Evolutionary conservation across 495 filamentous ascomycete genomes (phyloP), one percentile per base, ranked within the genome.

Genomic region (Articulospora tetracladia): DNA sequence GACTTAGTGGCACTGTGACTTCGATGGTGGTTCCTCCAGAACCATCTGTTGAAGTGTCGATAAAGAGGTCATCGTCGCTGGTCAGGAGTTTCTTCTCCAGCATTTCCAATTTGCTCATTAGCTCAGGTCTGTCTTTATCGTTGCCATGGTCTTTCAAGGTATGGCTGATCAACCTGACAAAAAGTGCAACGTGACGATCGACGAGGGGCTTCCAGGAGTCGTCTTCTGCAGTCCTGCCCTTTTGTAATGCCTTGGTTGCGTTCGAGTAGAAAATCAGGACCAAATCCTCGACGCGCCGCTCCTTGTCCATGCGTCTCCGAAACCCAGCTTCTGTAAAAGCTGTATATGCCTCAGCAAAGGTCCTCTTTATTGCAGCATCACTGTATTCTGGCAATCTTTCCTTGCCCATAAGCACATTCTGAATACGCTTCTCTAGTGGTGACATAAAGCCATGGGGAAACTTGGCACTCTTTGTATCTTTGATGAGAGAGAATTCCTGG

Each of bases 101-200:
- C 3, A 87, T 92, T 32, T 82, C 78, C 61, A 99, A 75, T 62
- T 91, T 83, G 63, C 77, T 83, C 63, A 86, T 85, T 56, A 99
- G 80, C 69, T 99, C 95, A 22, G 90, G 86, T 51, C 85, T 81
- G 62, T 95, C 90, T 66, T 86, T 83, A 22, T 84, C 85, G 57
- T 79, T 73, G 55, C 89, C 91, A 60, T 91, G 79, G 61, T 89
- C 87, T 66, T 87, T 91, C 62, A 98, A 72, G 25, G 90, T 89
- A 63, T 85, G 80, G 63, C 83, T 85, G 61, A 98, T 83, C 22
- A 99, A 80, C 44, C 95, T 86, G 62, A 99, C 86, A 68, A 99
- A 98, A 49, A 99, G 83, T 27, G 95, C 95, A 60, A 98, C 85
- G 70, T 99, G 95, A 53, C 93, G 82, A 68, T 99, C 95, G 13